These are phyloP conservation scores for Cocos nucifera DNA, from an alignment of 176 grass and related monocot genomes.

Conservation along the genomic window DNA sequence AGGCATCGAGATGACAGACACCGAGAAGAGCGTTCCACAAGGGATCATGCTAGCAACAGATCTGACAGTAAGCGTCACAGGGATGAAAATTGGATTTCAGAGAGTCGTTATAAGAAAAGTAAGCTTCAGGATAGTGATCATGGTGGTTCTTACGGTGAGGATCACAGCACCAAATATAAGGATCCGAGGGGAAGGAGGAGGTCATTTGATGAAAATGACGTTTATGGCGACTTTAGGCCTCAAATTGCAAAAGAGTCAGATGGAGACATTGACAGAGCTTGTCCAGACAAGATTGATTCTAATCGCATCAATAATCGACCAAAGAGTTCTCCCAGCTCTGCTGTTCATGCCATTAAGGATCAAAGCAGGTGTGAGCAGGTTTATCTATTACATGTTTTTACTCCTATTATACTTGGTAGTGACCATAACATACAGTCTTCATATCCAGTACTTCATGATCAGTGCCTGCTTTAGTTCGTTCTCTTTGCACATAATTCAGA, in stretches of 20 bases:
- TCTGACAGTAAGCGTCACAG: conserved; percentile 22
- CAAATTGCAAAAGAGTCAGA: conserved; percentile 24
- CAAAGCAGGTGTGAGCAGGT: conserved; percentile 26
- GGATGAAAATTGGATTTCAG: conserved; percentile 20
- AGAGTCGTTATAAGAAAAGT: conserved; percentile 23
- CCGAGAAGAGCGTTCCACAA: conserved; percentile 15
- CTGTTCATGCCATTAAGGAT: conserved; percentile 19
- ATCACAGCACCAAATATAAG: conserved; percentile 22
- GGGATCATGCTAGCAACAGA: conserved; percentile 13
- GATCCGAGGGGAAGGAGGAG: conserved; percentile 33
- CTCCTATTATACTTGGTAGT: too few relatives aligned
- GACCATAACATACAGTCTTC: too few relatives aligned
- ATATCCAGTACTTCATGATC: too few relatives aligned
- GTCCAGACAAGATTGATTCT: conserved; percentile 31
- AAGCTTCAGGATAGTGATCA: conserved; percentile 17
- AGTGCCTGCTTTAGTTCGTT: too few relatives aligned
- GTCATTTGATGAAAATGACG: conserved; percentile 24
- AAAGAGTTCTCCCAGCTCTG: conserved; percentile 26
- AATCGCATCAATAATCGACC: conserved; percentile 19
- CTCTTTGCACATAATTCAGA: too few relatives aligned
- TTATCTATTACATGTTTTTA: too few relatives aligned
- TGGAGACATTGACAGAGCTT: conserved; percentile 14
- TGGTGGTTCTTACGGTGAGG: conserved; percentile 11
- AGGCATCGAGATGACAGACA: conserved; percentile 25
- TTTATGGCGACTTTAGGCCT: conserved; percentile 11